A percentile compares a stretch with the other conserved stretches of the same genome.
phyloP scores from a whole-genome alignment of 176 grass and related monocot species.

The Zea luxurians region DNA sequence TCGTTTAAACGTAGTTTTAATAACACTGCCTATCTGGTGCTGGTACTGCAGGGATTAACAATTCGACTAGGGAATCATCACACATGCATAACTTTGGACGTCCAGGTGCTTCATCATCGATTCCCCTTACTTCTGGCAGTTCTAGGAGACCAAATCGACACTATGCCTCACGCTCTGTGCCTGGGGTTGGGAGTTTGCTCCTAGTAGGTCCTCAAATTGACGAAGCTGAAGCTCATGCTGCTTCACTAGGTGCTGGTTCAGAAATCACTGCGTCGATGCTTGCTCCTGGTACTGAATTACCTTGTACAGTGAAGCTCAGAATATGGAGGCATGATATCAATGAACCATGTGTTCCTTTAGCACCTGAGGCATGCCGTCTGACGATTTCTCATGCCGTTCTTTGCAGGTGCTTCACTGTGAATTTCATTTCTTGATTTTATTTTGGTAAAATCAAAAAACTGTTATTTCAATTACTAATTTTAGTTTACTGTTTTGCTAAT shows the following conservation, averaged over 20 bases:
- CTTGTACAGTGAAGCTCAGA: slow-evolving; percentile 96
- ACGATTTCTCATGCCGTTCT: slow-evolving; percentile 97
- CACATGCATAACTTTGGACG: slow-evolving; percentile 34
- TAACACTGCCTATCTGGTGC: background rate
- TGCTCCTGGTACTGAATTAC: slow-evolving; percentile 76
- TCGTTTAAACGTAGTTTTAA: too few species aligned
- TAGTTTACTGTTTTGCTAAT: slow-evolving; percentile 12
- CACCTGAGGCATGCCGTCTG: slow-evolving; percentile 56
- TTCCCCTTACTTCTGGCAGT: slow-evolving; percentile 37
- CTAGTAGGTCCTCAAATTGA: slow-evolving; percentile 52
- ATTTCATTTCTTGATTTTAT: slow-evolving; percentile 27
- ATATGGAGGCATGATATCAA: slow-evolving; percentile 93
- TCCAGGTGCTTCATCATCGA: slow-evolving; percentile 49
- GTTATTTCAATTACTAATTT: slow-evolving; percentile 28
- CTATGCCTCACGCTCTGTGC: slow-evolving; percentile 38
- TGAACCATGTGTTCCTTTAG: slow-evolving; percentile 51
- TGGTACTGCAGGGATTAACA: slow-evolving; percentile 26
- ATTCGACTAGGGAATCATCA: slow-evolving; percentile 33
- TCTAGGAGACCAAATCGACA: slow-evolving; percentile 53
- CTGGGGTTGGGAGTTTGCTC: slow-evolving; percentile 54
- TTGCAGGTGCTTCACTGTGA: slow-evolving; percentile 67
- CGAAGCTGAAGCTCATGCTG: slow-evolving; percentile 63
- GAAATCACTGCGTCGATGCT: slow-evolving; percentile 70
- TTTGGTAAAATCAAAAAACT: background rate
- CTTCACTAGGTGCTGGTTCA: slow-evolving; percentile 56